phyloP scores from a whole-genome alignment of 192 early-diverging fungal genomes.

The Phlyctochytrium arcticum region DNA sequence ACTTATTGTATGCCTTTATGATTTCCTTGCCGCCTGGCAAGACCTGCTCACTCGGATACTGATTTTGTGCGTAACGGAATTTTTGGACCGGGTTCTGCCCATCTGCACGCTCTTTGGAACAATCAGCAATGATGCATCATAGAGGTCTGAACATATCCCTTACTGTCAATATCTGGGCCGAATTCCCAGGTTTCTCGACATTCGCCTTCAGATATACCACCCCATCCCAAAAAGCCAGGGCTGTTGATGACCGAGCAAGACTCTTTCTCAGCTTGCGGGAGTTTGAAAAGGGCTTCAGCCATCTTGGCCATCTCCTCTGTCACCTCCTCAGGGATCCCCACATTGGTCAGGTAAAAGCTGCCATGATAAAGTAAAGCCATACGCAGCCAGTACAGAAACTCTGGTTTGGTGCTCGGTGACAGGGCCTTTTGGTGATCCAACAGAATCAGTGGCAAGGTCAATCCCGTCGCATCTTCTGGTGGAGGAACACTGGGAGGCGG shows the following conservation, averaged over 20 bases:
- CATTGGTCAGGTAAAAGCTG: slow-evolving; percentile 15
- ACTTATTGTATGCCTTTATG: background rate
- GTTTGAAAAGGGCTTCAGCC: background rate
- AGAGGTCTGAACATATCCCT: background rate
- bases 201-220: background rate
- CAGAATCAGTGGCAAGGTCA: background rate
- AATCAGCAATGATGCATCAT: too few relatives aligned
- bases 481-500: background rate
- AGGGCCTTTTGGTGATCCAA: background rate
- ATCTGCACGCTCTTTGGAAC: too few relatives aligned
- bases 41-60: background rate
- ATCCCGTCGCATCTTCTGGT: background rate
- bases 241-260: background rate
- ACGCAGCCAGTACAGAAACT: slow-evolving; percentile 21
- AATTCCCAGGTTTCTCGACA: slow-evolving; percentile 4
- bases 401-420: background rate
- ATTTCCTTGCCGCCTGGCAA: background rate
- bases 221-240: background rate
- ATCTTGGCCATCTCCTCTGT: background rate
- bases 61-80: background rate
- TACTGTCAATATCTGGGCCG: background rate
- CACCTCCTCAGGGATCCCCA: background rate
- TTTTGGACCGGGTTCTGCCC: too few relatives aligned
- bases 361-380: slow-evolving; percentile 18
- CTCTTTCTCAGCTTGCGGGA: background rate